Evolutionary conservation across 2,329 filamentous ascomycete species (phyloP).

Genomic region (Apiospora koreana): DNA sequence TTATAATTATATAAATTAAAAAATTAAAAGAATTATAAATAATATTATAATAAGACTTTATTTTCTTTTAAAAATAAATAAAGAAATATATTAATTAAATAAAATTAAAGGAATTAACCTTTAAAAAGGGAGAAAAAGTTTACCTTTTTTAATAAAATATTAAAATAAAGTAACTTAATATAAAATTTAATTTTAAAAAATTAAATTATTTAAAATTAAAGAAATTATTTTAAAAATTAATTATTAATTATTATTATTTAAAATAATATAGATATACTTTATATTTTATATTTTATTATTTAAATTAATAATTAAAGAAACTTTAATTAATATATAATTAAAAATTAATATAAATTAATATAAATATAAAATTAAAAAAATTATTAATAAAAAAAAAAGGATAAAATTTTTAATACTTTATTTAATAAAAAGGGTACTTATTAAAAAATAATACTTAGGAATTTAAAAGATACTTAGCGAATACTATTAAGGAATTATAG

Average conservation of each 20-base stretch:
- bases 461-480: not conserved
- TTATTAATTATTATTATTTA: constrained; percentile 6
- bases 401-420: not conserved
- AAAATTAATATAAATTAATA: not conserved
- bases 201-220: constrained; percentile 2
- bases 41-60: not conserved
- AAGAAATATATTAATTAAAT: not conserved
- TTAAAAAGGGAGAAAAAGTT: not conserved
- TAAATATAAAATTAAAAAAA: not conserved
- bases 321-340: too few species aligned
- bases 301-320: not conserved
- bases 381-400: not conserved
- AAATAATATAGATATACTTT: constrained; percentile 2
- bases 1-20: not conserved
- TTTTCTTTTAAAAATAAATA: not conserved
- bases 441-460: not conserved
- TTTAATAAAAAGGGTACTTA: not conserved
- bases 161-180: constrained; percentile 11
- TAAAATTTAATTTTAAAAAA: constrained; percentile 13
- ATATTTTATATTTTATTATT: constrained; percentile 11
- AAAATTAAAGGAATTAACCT: not conserved
- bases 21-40: not conserved
- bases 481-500: not conserved
- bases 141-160: constrained; percentile 9
- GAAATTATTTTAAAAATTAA: constrained; percentile 8